Percentiles rank a stretch among this genome's conserved stretches.
These are phyloP conservation scores for Kalanchoe fedtschenkoi DNA, from an alignment of 164 flowering plant species.

Conservation along the genomic window DNA sequence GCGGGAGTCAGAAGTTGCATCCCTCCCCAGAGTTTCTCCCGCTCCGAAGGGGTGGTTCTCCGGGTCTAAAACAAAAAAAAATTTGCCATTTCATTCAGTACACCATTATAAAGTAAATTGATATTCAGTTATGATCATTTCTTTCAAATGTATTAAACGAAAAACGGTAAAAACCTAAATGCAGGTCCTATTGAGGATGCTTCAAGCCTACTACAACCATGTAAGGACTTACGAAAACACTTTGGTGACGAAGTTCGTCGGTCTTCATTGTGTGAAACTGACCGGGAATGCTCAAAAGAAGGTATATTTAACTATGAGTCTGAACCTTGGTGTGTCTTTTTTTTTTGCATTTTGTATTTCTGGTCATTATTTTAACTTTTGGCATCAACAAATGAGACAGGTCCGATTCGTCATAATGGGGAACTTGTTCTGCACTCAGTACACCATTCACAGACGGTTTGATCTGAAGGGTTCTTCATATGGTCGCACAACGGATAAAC, in stretches of 20 bases:
- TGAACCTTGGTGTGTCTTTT: neutral
- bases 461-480: constrained; percentile 59
- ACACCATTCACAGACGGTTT: constrained; percentile 41
- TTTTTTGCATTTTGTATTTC: neutral
- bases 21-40: too few species aligned
- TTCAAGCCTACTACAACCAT: constrained; percentile 77
- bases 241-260: constrained; percentile 71
- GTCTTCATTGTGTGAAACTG: constrained; percentile 82
- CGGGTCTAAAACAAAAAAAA: too few species aligned
- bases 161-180: neutral
- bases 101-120: neutral
- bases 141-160: neutral
- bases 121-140: neutral
- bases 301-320: constrained; percentile 21
- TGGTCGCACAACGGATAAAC: constrained; percentile 42
- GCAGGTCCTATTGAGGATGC: constrained; percentile 82
- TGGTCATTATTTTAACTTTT: neutral
- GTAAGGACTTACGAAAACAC: constrained; percentile 78
- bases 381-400: constrained; percentile 13
- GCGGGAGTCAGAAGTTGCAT: too few species aligned
- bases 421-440: constrained; percentile 44
- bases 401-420: constrained; percentile 62
- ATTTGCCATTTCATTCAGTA: too few species aligned
- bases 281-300: constrained; percentile 71
- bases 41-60: too few species aligned